A percentile compares a stretch with the other conserved stretches of the same genome.
Evolutionary conservation across 768 basidiomycete species (phyloP).

Genomic region (Sporobolomyces pararoseus): DNA sequence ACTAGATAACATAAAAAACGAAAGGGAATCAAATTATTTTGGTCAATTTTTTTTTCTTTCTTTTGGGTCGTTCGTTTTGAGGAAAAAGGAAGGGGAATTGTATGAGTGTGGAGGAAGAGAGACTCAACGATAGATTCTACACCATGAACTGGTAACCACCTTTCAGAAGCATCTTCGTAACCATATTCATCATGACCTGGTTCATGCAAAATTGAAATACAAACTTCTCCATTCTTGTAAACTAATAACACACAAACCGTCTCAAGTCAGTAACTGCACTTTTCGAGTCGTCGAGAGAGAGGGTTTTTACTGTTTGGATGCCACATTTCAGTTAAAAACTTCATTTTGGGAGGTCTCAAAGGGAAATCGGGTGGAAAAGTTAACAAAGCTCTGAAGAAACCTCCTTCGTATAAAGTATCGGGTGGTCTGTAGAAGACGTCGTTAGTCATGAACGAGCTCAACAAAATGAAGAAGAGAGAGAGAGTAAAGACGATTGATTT

Average conservation of each 20-base stretch:
- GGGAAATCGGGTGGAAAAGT: constrained; percentile 86
- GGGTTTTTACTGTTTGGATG: constrained; percentile 52
- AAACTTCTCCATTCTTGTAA: constrained; percentile 51
- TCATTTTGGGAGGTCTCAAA: constrained; percentile 86
- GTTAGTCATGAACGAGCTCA: not conserved
- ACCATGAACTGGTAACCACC: constrained; percentile 96
- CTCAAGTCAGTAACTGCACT: too few relatives aligned
- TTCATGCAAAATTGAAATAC: constrained; percentile 66
- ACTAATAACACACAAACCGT: too few relatives aligned
- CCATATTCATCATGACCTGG: constrained; percentile 92
- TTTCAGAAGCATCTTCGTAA: constrained; percentile 92
- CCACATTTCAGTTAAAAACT: constrained; percentile 54
- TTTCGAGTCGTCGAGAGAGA: too few relatives aligned
- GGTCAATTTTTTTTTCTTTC: not conserved
- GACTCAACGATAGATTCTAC: constrained; percentile 98
- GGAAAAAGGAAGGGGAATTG: not conserved
- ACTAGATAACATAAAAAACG: constrained; percentile 53
- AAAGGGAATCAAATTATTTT: not conserved
- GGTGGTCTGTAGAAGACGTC: constrained; percentile 73
- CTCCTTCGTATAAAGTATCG: constrained; percentile 94
- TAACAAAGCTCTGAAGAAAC: constrained; percentile 85
- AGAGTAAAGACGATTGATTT: not conserved
- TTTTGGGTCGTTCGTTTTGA: not conserved
- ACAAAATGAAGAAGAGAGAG: not conserved
- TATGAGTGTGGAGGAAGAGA: too few relatives aligned